Percentiles rank a stretch among this genome's conserved stretches.
Conservation (phyloP, 305 asterid genomes). For the Rubia peregrina region DNA sequence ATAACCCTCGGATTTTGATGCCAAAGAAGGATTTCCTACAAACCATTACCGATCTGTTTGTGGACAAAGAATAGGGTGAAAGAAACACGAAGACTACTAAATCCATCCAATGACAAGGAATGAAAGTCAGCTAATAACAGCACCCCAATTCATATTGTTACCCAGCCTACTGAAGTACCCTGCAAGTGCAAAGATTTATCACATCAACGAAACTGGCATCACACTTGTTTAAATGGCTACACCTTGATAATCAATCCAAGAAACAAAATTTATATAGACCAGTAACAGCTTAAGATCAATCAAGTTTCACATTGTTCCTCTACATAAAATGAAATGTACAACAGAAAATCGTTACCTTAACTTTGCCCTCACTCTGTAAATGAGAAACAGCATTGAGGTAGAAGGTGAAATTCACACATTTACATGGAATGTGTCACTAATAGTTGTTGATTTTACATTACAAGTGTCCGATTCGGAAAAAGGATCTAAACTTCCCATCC, state of each 20-base stretch:
- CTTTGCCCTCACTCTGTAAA: background rate
- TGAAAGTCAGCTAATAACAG: slow-evolving; percentile 4
- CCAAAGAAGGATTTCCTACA: background rate
- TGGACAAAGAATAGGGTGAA: slow-evolving; percentile 7
- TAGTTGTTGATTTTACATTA: background rate
- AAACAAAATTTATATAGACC: background rate
- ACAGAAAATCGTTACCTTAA: background rate
- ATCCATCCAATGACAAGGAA: background rate
- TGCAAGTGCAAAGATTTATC: background rate
- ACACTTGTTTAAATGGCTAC: background rate
- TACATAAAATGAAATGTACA: too few species aligned
- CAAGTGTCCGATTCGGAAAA: background rate
- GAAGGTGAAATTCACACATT: background rate
- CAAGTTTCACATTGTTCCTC: background rate
- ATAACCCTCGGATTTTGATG: background rate
- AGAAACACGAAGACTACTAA: background rate
- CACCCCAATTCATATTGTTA: background rate
- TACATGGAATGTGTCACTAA: background rate
- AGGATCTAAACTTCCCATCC: background rate
- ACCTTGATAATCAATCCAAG: slow-evolving; percentile 1
- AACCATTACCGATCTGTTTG: background rate
- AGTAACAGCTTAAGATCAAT: background rate
- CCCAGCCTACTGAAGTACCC: slow-evolving; percentile 1
- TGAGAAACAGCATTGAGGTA: background rate
- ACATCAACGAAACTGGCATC: background rate